Evolutionary conservation across 2,329 filamentous ascomycete genomes (phyloP).

Genomic region (Colletotrichum sp.): DNA sequence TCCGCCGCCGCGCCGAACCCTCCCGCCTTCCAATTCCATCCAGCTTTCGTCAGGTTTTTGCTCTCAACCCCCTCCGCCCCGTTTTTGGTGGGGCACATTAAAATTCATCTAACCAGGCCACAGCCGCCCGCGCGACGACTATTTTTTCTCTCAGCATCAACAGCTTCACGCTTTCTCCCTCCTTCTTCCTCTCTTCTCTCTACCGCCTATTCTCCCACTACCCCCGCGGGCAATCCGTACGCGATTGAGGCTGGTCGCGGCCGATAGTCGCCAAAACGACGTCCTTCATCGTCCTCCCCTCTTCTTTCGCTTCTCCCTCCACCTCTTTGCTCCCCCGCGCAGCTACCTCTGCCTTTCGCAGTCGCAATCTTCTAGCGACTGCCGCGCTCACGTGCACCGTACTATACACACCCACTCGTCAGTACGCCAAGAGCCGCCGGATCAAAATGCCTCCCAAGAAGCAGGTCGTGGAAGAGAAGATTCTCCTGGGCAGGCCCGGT

Average conservation of each 20-base stretch:
- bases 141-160: slow-evolving; percentile 24
- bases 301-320: slow-evolving; percentile 59
- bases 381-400: slow-evolving; percentile 56
- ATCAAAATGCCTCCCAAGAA: slow-evolving; percentile 97
- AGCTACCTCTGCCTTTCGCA: slow-evolving; percentile 70
- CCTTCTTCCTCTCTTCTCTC: slow-evolving; percentile 19
- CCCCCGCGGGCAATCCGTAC: slow-evolving; percentile 14
- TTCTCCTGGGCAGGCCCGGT: slow-evolving; percentile 92
- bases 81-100: slow-evolving; percentile 18
- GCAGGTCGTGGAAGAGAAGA: slow-evolving; percentile 88
- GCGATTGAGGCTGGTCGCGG: slow-evolving; percentile 46
- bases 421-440: slow-evolving; percentile 63
- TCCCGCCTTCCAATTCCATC: background rate
- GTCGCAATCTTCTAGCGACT: slow-evolving; percentile 39
- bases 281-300: slow-evolving; percentile 37
- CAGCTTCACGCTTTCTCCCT: slow-evolving; percentile 29
- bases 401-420: slow-evolving; percentile 54
- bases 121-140: slow-evolving; percentile 7
- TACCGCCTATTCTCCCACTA: slow-evolving; percentile 10
- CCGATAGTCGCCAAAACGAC: slow-evolving; percentile 48
- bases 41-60: background rate
- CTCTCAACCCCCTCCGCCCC: background rate
- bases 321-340: slow-evolving; percentile 58
- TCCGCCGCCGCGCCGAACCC: slow-evolving; percentile 6
- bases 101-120: slow-evolving; percentile 23